Base-by-base conservation (phyloP, 805 yeast genomes). In the Nakazawaea ernobii region DNA sequence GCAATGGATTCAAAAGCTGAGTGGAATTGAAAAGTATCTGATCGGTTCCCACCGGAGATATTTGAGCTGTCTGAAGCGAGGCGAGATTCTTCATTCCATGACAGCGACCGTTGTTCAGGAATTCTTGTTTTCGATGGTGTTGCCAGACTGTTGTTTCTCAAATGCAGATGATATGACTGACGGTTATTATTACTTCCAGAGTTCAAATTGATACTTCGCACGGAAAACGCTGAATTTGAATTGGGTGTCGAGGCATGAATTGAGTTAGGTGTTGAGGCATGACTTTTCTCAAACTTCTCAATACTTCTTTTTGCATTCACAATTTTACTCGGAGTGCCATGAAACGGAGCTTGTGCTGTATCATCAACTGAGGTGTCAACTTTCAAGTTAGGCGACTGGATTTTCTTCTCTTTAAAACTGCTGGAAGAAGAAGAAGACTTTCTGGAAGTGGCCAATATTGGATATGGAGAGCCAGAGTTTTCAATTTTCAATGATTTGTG, bases 381-480 rank as follows among this genome's bases (percentile, higher is more conserved):
- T 17, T 46, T 46, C 28, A 46, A 35, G n/a, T 41, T 46, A 9
- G 49, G 49, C 13, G 49, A 46, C 11, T 7, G n/a, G 5, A 35
- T 3, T 20, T 36, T 35, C 8, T 35, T 29, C 24, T 38, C 26
- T 32, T 28, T 10, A n/a, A 24, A n/a, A 35, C 14, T 27, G 20
- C 14, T 36, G n/a, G 27, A 13, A 26, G 14, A 7, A 5, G 48
- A 20, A 30, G 32, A 33, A 35, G 30, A 15, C 35, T 27, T 33
- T 32, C 42, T 32, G 6, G 46, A 36, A 8, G 5, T 14, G 6
- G 28, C 37, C 32, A 46, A 35, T 9, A 30, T 15, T 13, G 44
- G 45, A 26, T 46, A 46, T 8, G 49, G 44, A 4, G 45, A 46
- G 8, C 42, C 49, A 3, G 44, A 40, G 28, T 37, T 44, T n/a